phyloP scores from a whole-genome alignment of 306 rosid species.

The Glycyrrhiza uralensis region DNA sequence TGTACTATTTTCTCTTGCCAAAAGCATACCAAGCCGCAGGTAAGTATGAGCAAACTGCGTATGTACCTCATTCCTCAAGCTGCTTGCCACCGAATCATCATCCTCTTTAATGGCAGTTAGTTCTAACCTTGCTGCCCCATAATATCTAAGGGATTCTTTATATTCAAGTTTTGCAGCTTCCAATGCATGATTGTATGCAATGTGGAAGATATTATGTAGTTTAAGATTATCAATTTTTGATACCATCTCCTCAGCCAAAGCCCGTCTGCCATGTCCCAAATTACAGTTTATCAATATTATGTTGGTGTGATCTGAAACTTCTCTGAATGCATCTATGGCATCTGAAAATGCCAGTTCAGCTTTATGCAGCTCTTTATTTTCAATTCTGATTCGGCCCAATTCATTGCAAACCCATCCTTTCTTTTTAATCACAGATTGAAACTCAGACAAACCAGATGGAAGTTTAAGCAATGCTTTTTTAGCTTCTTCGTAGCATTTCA shows the following conservation, averaged over 20 bases:
- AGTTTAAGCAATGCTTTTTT: slow-evolving; percentile 61
- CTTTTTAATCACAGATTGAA: slow-evolving; percentile 68
- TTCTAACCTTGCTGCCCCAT: slow-evolving; percentile 83
- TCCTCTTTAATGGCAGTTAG: slow-evolving; percentile 48
- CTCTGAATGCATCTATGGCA: slow-evolving; percentile 89
- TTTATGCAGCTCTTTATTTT: slow-evolving; percentile 57
- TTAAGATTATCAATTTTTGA: slow-evolving; percentile 63
- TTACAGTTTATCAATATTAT: slow-evolving; percentile 85
- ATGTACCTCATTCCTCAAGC: slow-evolving; percentile 70
- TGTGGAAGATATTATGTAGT: slow-evolving; percentile 46
- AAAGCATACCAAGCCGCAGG: slow-evolving; percentile 92
- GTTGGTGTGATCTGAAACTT: slow-evolving; percentile 85
- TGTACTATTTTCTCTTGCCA: slow-evolving; percentile 79
- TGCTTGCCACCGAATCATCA: slow-evolving; percentile 38
- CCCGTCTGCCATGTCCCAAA: slow-evolving; percentile 93
- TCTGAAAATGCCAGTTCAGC: slow-evolving; percentile 79
- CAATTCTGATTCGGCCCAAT: slow-evolving; percentile 79
- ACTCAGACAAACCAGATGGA: slow-evolving; percentile 64
- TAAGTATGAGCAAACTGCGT: slow-evolving; percentile 89
- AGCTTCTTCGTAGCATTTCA: slow-evolving; percentile 82
- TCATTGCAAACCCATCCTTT: slow-evolving; percentile 96
- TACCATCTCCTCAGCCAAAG: slow-evolving; percentile 84
- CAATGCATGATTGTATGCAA: slow-evolving; percentile 65
- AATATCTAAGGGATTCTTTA: slow-evolving; percentile 77
- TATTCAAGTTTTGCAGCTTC: slow-evolving; percentile 83